A percentile compares a stretch with the other conserved stretches of the same genome.
These are phyloP conservation scores for Salvia splendens DNA, from an alignment of 257 asterid species.

Conservation along the genomic window DNA sequence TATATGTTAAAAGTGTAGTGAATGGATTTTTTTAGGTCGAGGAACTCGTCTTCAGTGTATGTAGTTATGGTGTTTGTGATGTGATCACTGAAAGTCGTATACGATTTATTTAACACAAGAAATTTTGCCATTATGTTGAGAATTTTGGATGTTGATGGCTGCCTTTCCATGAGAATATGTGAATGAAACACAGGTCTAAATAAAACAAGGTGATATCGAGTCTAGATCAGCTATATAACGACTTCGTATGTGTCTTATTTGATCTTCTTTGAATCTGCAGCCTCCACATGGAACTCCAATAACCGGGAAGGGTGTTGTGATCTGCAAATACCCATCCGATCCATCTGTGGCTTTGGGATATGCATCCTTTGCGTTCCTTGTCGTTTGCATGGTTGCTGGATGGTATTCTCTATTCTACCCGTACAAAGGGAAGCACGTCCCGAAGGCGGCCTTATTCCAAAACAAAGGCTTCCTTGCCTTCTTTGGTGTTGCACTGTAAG, in stretches of 20 bases:
- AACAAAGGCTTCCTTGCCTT: slow-evolving; percentile 63
- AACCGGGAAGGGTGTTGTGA: slow-evolving; percentile 52
- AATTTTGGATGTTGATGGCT: background rate
- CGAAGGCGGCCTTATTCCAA: slow-evolving; percentile 57
- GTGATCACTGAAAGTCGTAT: too few relatives aligned
- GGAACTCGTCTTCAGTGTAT: too few relatives aligned
- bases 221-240: background rate
- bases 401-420: slow-evolving; percentile 63
- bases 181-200: background rate
- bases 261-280: slow-evolving; percentile 43
- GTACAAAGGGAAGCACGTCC: slow-evolving; percentile 81
- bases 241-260: background rate
- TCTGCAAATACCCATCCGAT: slow-evolving; percentile 80
- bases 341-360: slow-evolving; percentile 67
- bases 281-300: slow-evolving; percentile 69
- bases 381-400: slow-evolving; percentile 53
- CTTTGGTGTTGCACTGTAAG: slow-evolving; percentile 78
- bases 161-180: background rate
- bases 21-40: background rate
- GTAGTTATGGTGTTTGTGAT: too few relatives aligned
- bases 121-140: background rate
- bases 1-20: background rate
- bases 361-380: slow-evolving; percentile 66
- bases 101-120: too few relatives aligned
- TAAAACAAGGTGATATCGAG: background rate